Base-by-base conservation (phyloP, 2,329 filamentous ascomycete genomes). In the Stemphylium beticola region DNA sequence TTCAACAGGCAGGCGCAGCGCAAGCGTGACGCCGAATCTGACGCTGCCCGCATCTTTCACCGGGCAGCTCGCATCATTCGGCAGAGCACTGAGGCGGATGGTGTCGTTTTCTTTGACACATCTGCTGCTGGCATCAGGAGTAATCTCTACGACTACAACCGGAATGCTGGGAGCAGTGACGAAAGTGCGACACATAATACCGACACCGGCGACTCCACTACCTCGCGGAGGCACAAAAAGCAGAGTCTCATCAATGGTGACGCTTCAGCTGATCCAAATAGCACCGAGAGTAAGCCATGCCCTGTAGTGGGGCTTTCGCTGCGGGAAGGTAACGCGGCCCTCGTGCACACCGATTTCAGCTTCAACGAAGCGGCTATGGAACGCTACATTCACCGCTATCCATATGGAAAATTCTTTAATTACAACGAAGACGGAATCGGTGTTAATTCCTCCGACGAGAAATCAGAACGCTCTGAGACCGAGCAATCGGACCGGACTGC, bases 51-150 rank as follows among this genome's bases (percentile, higher is more conserved):
- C n/a, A 67, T 74, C 32, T 74, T 73, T 38, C 69, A 73, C 31
- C 52, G 71, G n/a, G 73, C 73, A 9, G 72, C 72, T 11, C 68
- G 68, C 15, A 72, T 74, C 24, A 71, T 75, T 36, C 68, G 70
- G 7, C 65, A 74, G 32, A 71, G 65, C 4, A 71, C 65, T 9
- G 61, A 68, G 15, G 62, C 70, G 2, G 71, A 74, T 38, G 73
- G 73, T n/a, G 69, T 71, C 1, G 63, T 73, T 4, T 74, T 75
- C 50, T 74, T 74, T 15, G 71, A 74, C 38, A 71, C 70, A 18
- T 71, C 71, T 7, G 62, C 69, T 11, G 66, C 68, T 43, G 58
- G 66, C 20, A 67, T 73, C 41, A 65, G 60, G 38, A 63, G 57
- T 22, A 60, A 67, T 22, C 58, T 66, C 4, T 65, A 66, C 26